Percentiles rank a stretch among this genome's conserved stretches.
These are phyloP conservation scores for Simplicillium aogashimaense DNA, from an alignment of 2,329 filamentous ascomycete species.

Conservation along the genomic window DNA sequence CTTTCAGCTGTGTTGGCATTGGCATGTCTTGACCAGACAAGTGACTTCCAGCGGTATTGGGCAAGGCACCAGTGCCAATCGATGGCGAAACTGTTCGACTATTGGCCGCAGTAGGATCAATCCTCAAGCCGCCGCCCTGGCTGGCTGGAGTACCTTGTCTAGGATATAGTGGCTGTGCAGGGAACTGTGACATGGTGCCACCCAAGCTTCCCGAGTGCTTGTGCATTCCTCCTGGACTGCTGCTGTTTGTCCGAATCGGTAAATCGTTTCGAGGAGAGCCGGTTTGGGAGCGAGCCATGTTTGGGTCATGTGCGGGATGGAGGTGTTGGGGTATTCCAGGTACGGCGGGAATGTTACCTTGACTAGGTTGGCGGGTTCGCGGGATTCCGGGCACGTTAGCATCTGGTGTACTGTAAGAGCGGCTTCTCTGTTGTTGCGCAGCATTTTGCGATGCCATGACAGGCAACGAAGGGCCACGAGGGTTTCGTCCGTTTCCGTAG, in stretches of 20 bases:
- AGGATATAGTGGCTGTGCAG: slow-evolving; percentile 41
- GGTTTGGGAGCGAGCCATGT: slow-evolving; percentile 68
- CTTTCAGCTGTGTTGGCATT: slow-evolving; percentile 72
- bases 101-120: slow-evolving; percentile 26
- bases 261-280: slow-evolving; percentile 66
- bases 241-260: slow-evolving; percentile 58
- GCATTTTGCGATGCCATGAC: slow-evolving; percentile 53
- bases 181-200: slow-evolving; percentile 46
- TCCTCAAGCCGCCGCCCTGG: slow-evolving; percentile 23
- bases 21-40: slow-evolving; percentile 37
- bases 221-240: slow-evolving; percentile 55
- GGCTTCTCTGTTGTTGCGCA: slow-evolving; percentile 60
- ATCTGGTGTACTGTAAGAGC: slow-evolving; percentile 92
- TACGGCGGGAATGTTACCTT: slow-evolving; percentile 54
- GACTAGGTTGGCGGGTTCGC: slow-evolving; percentile 45
- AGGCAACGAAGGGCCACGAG: slow-evolving; percentile 71
- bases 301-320: slow-evolving; percentile 53
- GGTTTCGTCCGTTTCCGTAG: slow-evolving; percentile 52
- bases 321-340: slow-evolving; percentile 68
- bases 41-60: slow-evolving; percentile 18
- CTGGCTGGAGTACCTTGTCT: slow-evolving; percentile 34
- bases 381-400: slow-evolving; percentile 63
- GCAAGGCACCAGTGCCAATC: slow-evolving; percentile 23
- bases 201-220: slow-evolving; percentile 37
- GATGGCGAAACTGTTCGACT: slow-evolving; percentile 37